These are phyloP conservation scores for Diaporthe citrichinensis DNA, from an alignment of 2,329 filamentous ascomycete genomes.

Conservation along the genomic window DNA sequence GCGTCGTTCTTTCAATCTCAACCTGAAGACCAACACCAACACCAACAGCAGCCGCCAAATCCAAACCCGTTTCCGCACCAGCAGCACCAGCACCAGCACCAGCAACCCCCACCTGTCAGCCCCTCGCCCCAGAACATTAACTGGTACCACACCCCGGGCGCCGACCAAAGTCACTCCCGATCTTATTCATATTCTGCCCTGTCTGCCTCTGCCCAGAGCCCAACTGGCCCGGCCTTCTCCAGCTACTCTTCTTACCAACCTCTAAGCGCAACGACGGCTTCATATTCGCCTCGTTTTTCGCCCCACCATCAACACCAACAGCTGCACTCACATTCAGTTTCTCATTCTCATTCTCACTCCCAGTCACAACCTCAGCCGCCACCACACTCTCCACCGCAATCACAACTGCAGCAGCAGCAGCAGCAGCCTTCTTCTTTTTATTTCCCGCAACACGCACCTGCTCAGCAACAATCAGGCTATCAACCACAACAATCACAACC, in stretches of 20 bases:
- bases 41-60: slow-evolving; percentile 44
- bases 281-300: slow-evolving; percentile 37
- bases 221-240: slow-evolving; percentile 34
- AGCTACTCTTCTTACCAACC: slow-evolving; percentile 38
- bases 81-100: slow-evolving; percentile 19
- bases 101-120: slow-evolving; percentile 34
- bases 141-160: slow-evolving; percentile 40
- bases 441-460: slow-evolving; percentile 24
- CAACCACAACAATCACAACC: slow-evolving; percentile 16
- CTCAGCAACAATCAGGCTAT: slow-evolving; percentile 34
- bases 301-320: slow-evolving; percentile 37
- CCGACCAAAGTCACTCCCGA: slow-evolving; percentile 32
- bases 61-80: slow-evolving; percentile 42
- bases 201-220: slow-evolving; percentile 39
- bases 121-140: slow-evolving; percentile 35
- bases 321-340: background rate
- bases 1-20: slow-evolving; percentile 44
- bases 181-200: slow-evolving; percentile 42
- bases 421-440: slow-evolving; percentile 8
- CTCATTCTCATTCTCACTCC: background rate
- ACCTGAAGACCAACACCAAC: slow-evolving; percentile 42
- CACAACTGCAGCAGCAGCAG: slow-evolving; percentile 1
- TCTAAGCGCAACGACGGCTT: slow-evolving; percentile 30
- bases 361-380: slow-evolving; percentile 6
- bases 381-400: background rate